phyloP scores from a whole-genome alignment of 371 early-diverging fungal genomes.

The Mucor mucedo region DNA sequence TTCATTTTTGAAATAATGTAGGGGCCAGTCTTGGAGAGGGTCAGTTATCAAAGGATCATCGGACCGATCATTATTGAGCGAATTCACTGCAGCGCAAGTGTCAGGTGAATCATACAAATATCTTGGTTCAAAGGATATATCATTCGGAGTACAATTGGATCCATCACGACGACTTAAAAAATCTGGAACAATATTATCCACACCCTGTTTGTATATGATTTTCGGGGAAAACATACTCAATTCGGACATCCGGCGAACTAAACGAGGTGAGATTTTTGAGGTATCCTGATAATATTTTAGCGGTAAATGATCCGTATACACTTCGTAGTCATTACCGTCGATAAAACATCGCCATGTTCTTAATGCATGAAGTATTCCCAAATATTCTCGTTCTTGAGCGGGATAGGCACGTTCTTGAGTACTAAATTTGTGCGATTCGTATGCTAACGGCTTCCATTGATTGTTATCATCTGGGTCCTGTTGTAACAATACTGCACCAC shows the following conservation, averaged over 20 bases:
- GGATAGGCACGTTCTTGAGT: conserved; percentile 40
- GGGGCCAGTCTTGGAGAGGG: conserved; percentile 7
- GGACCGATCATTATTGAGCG: not conserved
- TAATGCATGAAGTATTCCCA: conserved; percentile 37
- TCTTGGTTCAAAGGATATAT: not conserved
- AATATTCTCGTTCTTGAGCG: conserved; percentile 39
- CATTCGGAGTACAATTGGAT: not conserved
- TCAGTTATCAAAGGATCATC: not conserved
- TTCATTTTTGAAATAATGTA: not conserved
- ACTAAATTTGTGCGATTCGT: conserved; percentile 34
- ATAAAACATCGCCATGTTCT: conserved; percentile 39
- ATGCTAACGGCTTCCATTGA: conserved; percentile 32
- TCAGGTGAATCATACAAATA: conserved; percentile 1
- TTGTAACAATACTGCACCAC: conserved; percentile 45
- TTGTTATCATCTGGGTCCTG: conserved; percentile 16
- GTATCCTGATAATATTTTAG: conserved; percentile 30
- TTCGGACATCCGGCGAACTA: conserved; percentile 25
- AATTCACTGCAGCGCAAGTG: not conserved
- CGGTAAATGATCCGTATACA: conserved; percentile 35
- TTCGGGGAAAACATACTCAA: not conserved
- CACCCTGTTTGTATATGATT: not conserved
- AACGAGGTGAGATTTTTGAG: conserved; percentile 29
- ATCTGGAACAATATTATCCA: not conserved
- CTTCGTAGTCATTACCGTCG: conserved; percentile 24
- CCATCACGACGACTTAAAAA: not conserved